Evolutionary conservation across 1,139 yeast species (phyloP).

Genomic region (Keqinozyma sinolaborantium): DNA sequence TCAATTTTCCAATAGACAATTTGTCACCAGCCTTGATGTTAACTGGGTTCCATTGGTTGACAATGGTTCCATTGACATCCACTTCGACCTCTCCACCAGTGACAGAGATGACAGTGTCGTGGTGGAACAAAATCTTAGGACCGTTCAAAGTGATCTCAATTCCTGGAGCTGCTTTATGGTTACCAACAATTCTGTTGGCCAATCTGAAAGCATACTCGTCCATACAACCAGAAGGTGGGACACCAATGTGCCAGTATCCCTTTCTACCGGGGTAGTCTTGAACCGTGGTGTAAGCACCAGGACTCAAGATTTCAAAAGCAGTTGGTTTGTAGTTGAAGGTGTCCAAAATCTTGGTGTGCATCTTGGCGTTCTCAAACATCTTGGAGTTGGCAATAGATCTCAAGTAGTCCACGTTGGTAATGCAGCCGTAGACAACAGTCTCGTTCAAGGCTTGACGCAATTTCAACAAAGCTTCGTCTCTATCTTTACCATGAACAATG

Average conservation of each 20-base stretch:
- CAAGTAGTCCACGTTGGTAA: constrained; percentile 86
- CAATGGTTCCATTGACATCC: constrained; percentile 58
- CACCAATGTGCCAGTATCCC: constrained; percentile 87
- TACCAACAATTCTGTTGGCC: constrained; percentile 89
- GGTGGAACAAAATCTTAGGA: constrained; percentile 81
- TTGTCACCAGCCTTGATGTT: constrained; percentile 69
- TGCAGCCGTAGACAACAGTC: constrained; percentile 84
- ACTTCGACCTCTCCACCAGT: constrained; percentile 81
- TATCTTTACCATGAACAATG: constrained; percentile 87
- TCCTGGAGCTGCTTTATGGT: constrained; percentile 77
- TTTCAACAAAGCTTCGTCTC: constrained; percentile 77
- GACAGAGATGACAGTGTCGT: constrained; percentile 69
- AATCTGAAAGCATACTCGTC: constrained; percentile 85
- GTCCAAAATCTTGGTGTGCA: constrained; percentile 85
- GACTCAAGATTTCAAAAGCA: constrained; percentile 78
- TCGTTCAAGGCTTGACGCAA: constrained; percentile 79
- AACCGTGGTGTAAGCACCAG: constrained; percentile 94
- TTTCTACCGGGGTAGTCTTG: constrained; percentile 95
- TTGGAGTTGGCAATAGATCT: constrained; percentile 78
- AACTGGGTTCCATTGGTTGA: constrained; percentile 65
- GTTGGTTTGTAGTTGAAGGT: constrained; percentile 74
- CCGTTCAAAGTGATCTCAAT: constrained; percentile 87
- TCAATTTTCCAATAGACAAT: constrained; percentile 74
- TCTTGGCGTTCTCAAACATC: constrained; percentile 80
- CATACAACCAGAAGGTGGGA: constrained; percentile 99